Base-by-base conservation (phyloP, 2,329 filamentous ascomycete genomes). In the Colletotrichum neosansevieriae region DNA sequence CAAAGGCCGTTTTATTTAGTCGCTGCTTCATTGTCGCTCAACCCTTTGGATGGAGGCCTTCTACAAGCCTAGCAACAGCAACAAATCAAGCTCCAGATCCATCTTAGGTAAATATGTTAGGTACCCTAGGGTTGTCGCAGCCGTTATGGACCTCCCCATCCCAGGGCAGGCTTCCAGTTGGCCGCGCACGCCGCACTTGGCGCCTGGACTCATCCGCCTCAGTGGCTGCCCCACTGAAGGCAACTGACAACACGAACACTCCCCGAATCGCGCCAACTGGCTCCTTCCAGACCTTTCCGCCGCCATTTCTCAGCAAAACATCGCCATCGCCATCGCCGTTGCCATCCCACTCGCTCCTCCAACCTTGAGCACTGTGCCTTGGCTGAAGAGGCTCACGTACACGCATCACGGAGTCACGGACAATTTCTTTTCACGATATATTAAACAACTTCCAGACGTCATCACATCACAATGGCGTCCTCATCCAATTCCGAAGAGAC, bases 381-480 rank as follows among this genome's bases (percentile, higher is more conserved):
- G 6, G 29, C 29, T 38, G 50, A 5, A 5, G 54, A 65, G 65
- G 65, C 24, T 44, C 53, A 67, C 50, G 57, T 53, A 45, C 44
- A 5, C 51, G 17, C 38, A 19, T 9, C 29, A 17, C 13, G 19
- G 38, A 47, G 6, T n/a, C 13, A 15, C 42, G 15, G n/a, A 42
- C 24, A 53, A 9, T 11, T 3, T 15, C 2, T 62, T 24, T 10
- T 13, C 7, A 15, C 57, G 6, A 32, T 3, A 9, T 19, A 50
- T 63, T 69, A 67, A 67, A 68, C 63, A 69, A 34, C 15, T 2
- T 4, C 13, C 61, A 58, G 71, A 44, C 50, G 57, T 59, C 32
- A 24, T 44, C 42, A 63, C 75, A 72, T 44, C 42, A 63, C 75
- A 72, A 90, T 90, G 88, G 81, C 87, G 38, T 85, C 86, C 70